phyloP scores from a whole-genome alignment of 805 yeast species.

The Wickerhamomyces chaumierensis region DNA sequence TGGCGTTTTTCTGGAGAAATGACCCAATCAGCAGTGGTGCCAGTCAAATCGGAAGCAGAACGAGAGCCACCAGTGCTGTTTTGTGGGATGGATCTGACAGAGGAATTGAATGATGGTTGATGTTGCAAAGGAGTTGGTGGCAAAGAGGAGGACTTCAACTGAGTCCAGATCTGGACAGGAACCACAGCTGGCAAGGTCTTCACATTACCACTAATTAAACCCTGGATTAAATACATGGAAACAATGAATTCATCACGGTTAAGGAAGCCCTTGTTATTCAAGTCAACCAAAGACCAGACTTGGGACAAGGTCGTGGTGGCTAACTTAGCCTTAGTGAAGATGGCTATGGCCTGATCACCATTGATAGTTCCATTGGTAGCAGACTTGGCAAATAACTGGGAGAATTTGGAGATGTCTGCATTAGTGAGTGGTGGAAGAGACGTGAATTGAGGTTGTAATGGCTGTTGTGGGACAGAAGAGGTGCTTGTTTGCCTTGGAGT shows the following conservation, averaged over 20 bases:
- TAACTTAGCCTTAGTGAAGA: conserved; percentile 80
- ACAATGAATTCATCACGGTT: conserved; percentile 68
- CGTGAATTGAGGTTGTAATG: conserved; percentile 12
- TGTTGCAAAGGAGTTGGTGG: conserved; percentile 7
- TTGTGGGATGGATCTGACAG: conserved; percentile 10
- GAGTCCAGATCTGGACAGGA: conserved; percentile 32
- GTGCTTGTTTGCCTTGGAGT: conserved; percentile 18
- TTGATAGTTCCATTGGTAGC: conserved; percentile 46
- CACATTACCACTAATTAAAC: conserved; percentile 54
- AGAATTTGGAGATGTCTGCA: conserved; percentile 50
- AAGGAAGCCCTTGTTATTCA: conserved; percentile 60
- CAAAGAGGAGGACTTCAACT: conserved; percentile 10
- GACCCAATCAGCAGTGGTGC: conserved; percentile 47
- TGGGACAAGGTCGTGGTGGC: conserved; percentile 70
- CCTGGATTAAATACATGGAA: conserved; percentile 93
- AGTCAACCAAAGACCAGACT: conserved; percentile 85
- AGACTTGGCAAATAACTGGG: conserved; percentile 65
- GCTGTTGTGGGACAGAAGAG: conserved; percentile 25
- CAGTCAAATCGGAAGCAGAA: conserved; percentile 25
- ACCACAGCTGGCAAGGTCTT: conserved; percentile 41
- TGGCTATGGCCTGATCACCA: conserved; percentile 76
- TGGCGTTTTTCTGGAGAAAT: conserved; percentile 57
- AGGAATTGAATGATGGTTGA: conserved; percentile 7
- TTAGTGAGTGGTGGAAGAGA: conserved; percentile 41
- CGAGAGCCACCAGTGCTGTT: conserved; percentile 17